Conservation (phyloP, 1,139 yeast genomes). For the Blastobotrys illinoisensis region DNA sequence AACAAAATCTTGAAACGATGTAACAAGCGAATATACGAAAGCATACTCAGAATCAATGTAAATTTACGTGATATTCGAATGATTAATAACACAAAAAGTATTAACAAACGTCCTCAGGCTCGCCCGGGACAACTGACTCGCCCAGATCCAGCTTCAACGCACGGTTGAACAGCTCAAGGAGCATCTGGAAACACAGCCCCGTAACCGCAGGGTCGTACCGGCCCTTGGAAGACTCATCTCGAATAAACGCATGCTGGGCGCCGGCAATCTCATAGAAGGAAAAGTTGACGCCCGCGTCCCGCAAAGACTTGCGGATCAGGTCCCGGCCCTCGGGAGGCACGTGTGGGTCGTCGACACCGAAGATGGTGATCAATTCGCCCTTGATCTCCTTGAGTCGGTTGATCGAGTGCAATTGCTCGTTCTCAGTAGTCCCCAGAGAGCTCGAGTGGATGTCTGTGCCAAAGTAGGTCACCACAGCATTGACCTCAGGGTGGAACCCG, state of each 20-base stretch:
- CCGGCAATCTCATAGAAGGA: slow-evolving; percentile 71
- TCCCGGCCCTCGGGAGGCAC: slow-evolving; percentile 78
- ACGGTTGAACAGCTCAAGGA: slow-evolving; percentile 66
- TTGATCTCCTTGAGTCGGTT: slow-evolving; percentile 40
- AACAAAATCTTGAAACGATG: too few species aligned
- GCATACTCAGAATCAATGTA: too few species aligned
- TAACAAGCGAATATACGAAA: too few species aligned
- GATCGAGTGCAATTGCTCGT: slow-evolving; percentile 53
- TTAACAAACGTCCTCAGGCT: slow-evolving; percentile 61
- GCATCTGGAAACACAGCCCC: slow-evolving; percentile 58
- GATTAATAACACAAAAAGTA: too few species aligned
- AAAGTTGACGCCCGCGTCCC: slow-evolving; percentile 55
- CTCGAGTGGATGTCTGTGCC: slow-evolving; percentile 74
- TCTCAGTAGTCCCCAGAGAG: slow-evolving; percentile 55
- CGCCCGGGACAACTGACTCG: slow-evolving; percentile 46
- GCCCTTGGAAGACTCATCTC: slow-evolving; percentile 75
- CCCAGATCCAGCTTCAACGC: slow-evolving; percentile 64
- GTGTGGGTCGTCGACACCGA: slow-evolving; percentile 76
- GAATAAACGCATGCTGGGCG: slow-evolving; percentile 78
- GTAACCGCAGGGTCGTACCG: slow-evolving; percentile 76
- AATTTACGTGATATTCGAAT: too few species aligned
- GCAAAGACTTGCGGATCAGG: slow-evolving; percentile 56
- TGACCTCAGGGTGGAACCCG: slow-evolving; percentile 58
- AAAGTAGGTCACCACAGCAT: slow-evolving; percentile 70
- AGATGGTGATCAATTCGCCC: slow-evolving; percentile 57